phyloP scores from a whole-genome alignment of 1,139 yeast species.

The Zygosaccharomyces sapae region DNA sequence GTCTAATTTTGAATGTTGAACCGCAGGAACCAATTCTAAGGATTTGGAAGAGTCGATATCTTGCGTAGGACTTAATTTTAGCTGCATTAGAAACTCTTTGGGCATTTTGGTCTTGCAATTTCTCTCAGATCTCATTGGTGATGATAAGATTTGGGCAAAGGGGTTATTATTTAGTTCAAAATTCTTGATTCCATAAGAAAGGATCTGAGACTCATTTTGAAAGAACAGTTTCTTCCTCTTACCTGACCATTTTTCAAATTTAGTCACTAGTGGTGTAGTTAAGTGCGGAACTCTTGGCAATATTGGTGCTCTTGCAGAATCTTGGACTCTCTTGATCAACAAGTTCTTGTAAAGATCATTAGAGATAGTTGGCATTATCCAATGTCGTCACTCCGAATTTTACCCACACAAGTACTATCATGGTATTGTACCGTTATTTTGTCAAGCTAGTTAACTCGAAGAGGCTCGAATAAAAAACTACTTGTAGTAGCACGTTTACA shows the following conservation, averaged over 20 bases:
- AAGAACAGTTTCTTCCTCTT: conserved; percentile 22
- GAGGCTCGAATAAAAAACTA: not conserved
- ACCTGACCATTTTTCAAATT: conserved; percentile 34
- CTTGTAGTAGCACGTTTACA: not conserved
- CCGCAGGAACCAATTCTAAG: conserved; percentile 9
- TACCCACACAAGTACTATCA: no score
- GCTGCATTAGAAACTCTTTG: conserved; percentile 24
- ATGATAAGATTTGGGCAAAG: conserved; percentile 29
- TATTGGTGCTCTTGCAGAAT: conserved; percentile 2
- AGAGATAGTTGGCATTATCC: not conserved
- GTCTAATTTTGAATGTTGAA: conserved; percentile 9
- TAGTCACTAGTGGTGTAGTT: conserved; percentile 27
- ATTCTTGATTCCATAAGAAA: conserved; percentile 5
- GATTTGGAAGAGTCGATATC: not conserved
- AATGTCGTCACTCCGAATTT: no score
- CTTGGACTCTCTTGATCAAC: not conserved
- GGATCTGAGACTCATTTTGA: conserved; percentile 4
- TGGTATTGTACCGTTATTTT: no score
- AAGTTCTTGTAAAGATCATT: conserved; percentile 2
- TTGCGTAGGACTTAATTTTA: conserved; percentile 15
- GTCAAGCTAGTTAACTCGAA: no score
- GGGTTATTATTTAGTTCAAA: conserved; percentile 22
- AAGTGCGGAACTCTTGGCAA: conserved; percentile 4
- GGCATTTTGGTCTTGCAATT: conserved; percentile 24
- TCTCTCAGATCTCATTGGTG: conserved; percentile 32